Evolutionary conservation across 1,139 yeast species (phyloP), one percentile per base, ranked within the genome.

Genomic region (Wickerhamomyces sp.): DNA sequence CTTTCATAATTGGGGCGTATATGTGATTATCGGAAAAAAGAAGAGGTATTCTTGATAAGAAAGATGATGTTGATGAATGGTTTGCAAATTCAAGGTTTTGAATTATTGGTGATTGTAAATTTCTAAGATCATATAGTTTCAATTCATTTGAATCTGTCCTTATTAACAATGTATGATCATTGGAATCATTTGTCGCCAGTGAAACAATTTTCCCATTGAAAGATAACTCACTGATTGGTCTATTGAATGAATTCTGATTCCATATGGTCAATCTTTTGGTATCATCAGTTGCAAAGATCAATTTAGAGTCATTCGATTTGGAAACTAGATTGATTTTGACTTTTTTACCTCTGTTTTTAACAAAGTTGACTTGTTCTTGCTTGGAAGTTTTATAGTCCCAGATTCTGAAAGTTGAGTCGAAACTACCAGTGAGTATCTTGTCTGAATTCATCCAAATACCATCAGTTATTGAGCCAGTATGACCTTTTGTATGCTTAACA

Each of bases 71-170:
- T 10, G 36, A 6, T 3, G 11, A 1, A 7, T 34, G 18, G 3
- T 51, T 46, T 3, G 55, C 39, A n/a, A 67, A 49, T 9, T 51
- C 51, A 2, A 46, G 34, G 14, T 64, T 51, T 34, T 55, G 61
- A 27, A 68, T 53, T 13, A 67, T 47, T 7, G 73, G 71, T 3
- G 50, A 45, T 13, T 54, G 56, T 32, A 65, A 53, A 37, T 63
- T 61, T 36, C 73, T 55, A 14, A 56, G 44, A 48, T 69, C 75
- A 65, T 70, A 69, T 10, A 67, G 50, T 43, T 65, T 65, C 14
- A 68, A 18, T 7, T 50, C 47, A 36, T 45, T 26, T 14, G 34
- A 10, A 4, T 41, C 26, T 2, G 55, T 47, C 34, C 57, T 43
- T 1, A 53, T 27, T 1, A 53, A 34, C 6, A 45, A 44, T 10